Evolutionary conservation across 208 protist species (phyloP), one percentile per base, ranked within the genome.

Genomic region (Leishmania major): DNA sequence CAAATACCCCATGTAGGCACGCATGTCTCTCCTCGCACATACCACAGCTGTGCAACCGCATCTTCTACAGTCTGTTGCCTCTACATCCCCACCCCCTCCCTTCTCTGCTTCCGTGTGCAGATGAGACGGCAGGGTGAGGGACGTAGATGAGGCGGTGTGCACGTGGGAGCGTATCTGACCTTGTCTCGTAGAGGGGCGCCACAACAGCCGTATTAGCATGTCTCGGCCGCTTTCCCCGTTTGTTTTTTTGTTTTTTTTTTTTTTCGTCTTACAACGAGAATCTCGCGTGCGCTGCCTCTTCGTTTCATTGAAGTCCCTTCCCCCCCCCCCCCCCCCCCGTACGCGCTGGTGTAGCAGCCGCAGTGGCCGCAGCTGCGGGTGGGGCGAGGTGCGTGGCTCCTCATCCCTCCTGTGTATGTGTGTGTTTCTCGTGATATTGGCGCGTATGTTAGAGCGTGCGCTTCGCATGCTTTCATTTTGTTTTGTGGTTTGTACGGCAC

Each of bases 401-500:
- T 62, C 57, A 31, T 22, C 22, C 53, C 22, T 57, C 53, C 17
- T 62, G 15, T 53, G 15, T 53, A 4, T 22, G 10, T 55, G 15
- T 55, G 51, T 22, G 51, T 22, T n/a, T 62, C 25, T 62, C 25
- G 7, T 10, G 57, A 62, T 25, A 13, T n/a, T 11, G 25, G 8
- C 8, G 25, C 25, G 57, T n/a, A 7, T n/a, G 57, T 13, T 13
- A 13, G 25, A 13, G 19, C 57, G 57, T 4, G 67, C 83, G 75
- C 60, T 79, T 28, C 81, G 78, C 13, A 45, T 79, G 75, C 55
- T 80, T 79, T 76, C 43, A 5, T 75, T 57, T 49, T 62, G 47
- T 45, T 45, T 57, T 53, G 11, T 67, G 78, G 59, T 78, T 17
- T n/a, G 35, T 13, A 70, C 64, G 17, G 15, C 43, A 45, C 64